Conservation (phyloP, 257 asterid genomes). For the Penstemon davidsonii region DNA sequence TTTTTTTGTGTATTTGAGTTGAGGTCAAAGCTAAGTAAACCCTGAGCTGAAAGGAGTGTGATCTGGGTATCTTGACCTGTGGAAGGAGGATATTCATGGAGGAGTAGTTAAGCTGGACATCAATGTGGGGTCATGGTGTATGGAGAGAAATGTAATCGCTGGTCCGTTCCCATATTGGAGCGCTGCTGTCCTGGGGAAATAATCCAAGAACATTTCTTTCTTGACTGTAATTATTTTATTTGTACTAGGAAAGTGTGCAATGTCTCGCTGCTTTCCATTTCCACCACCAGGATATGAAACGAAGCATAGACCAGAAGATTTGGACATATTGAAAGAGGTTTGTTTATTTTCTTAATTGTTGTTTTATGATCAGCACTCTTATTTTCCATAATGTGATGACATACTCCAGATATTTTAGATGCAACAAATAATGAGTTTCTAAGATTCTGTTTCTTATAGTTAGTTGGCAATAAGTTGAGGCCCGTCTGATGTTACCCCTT, state of each 20-base stretch:
- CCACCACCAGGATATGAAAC: slow-evolving; percentile 88
- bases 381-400: no score
- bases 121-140: slow-evolving; percentile 68
- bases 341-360: slow-evolving; percentile 27
- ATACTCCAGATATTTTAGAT: no score
- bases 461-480: no score
- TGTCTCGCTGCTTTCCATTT: slow-evolving; percentile 96
- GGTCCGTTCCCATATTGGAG: slow-evolving; percentile 51
- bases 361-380: not conserved
- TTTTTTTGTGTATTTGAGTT: slow-evolving; percentile 3
- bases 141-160: slow-evolving; percentile 51
- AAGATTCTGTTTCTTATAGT: no score
- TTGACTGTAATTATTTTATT: slow-evolving; percentile 26
- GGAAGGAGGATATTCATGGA: slow-evolving; percentile 33
- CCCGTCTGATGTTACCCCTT: no score
- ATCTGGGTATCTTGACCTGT: slow-evolving; percentile 21
- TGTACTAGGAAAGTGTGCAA: slow-evolving; percentile 47
- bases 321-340: slow-evolving; percentile 64
- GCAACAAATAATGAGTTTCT: no score
- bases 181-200: slow-evolving; percentile 40
- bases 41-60: slow-evolving; percentile 17
- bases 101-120: slow-evolving; percentile 43
- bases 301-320: slow-evolving; percentile 59
- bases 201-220: slow-evolving; percentile 38
- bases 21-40: slow-evolving; percentile 21